A percentile compares a stretch with the other conserved stretches of the same genome.
Evolutionary conservation across 371 early-diverging fungal genomes (phyloP).

Genomic region (Apophysomyces sp.): DNA sequence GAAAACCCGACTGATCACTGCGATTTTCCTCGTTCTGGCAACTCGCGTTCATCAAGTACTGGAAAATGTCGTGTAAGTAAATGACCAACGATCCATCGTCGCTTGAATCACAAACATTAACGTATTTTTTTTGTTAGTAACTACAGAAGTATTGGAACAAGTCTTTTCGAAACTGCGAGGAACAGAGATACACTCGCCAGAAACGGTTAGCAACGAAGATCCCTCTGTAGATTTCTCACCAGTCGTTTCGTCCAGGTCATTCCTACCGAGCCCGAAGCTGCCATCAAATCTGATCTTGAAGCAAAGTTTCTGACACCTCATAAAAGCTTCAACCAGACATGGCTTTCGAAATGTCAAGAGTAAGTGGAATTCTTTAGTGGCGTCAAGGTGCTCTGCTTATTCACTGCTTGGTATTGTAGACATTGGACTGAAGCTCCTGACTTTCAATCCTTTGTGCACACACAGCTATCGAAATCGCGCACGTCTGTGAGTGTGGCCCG

Average conservation of each 20-base stretch:
- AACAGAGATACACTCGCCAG: neutral
- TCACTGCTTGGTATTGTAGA: constrained; percentile 12
- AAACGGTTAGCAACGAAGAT: neutral
- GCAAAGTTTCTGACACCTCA: constrained; percentile 46
- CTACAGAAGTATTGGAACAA: constrained; percentile 2
- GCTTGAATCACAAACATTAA: too few relatives aligned
- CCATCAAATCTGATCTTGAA: constrained; percentile 44
- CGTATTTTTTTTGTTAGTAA: neutral
- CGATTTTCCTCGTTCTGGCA: too few relatives aligned
- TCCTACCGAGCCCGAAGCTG: constrained; percentile 7
- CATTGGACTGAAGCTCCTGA: constrained; percentile 55
- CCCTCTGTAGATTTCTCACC: neutral
- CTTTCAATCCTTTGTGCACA: constrained; percentile 34
- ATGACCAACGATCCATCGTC: too few relatives aligned
- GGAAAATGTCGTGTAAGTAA: neutral
- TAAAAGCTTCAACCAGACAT: constrained; percentile 41
- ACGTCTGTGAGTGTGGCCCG: constrained; percentile 45
- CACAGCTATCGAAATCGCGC: constrained; percentile 47
- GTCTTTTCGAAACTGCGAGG: constrained; percentile 10
- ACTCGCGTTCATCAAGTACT: too few relatives aligned
- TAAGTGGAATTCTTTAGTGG: constrained; percentile 9
- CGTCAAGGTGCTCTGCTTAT: neutral
- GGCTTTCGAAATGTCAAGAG: constrained; percentile 58
- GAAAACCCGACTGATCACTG: too few relatives aligned
- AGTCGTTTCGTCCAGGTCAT: neutral